phyloP scores from a whole-genome alignment of 2,329 filamentous ascomycete genomes.

The Purpureocillium lavendulum region DNA sequence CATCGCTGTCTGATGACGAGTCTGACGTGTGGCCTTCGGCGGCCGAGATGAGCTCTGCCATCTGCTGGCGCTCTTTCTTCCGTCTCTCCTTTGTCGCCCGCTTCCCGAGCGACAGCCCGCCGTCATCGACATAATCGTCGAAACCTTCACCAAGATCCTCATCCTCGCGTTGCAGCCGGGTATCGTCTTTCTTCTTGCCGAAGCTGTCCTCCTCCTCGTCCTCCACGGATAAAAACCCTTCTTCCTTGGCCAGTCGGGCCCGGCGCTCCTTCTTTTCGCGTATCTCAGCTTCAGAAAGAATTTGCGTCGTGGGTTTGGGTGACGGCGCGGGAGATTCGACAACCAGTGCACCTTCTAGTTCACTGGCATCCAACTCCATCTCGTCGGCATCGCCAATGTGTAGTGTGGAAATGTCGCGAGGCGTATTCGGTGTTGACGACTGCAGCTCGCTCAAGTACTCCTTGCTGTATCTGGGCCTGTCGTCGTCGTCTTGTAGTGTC shows the following conservation, averaged over 20 bases:
- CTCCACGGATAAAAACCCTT: constrained; percentile 59
- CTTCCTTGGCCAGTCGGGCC: constrained; percentile 63
- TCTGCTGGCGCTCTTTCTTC: constrained; percentile 61
- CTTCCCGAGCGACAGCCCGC: constrained; percentile 66
- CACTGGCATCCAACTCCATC: constrained; percentile 50
- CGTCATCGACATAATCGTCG: constrained; percentile 84
- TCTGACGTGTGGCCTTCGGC: constrained; percentile 61
- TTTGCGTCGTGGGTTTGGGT: constrained; percentile 34
- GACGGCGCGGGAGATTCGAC: constrained; percentile 38
- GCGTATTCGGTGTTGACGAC: constrained; percentile 76
- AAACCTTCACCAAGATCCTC: constrained; percentile 92
- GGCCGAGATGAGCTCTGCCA: constrained; percentile 73
- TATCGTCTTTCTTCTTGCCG: constrained; percentile 55
- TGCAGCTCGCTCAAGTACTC: constrained; percentile 82
- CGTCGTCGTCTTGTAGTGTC: constrained; percentile 47
- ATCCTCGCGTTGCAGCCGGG: constrained; percentile 73
- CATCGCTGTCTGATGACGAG: constrained; percentile 60
- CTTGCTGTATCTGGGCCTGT: constrained; percentile 73
- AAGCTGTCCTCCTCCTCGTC: constrained; percentile 35
- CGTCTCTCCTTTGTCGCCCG: constrained; percentile 69
- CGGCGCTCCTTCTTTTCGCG: constrained; percentile 84
- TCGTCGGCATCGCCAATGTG: constrained; percentile 37
- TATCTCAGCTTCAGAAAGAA: constrained; percentile 80
- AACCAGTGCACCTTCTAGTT: constrained; percentile 56
- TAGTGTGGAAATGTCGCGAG: constrained; percentile 48